A percentile compares a stretch with the other conserved stretches of the same genome.
Conservation (phyloP, 345 rosid genomes). For the Eucalyptus erythrocorys region DNA sequence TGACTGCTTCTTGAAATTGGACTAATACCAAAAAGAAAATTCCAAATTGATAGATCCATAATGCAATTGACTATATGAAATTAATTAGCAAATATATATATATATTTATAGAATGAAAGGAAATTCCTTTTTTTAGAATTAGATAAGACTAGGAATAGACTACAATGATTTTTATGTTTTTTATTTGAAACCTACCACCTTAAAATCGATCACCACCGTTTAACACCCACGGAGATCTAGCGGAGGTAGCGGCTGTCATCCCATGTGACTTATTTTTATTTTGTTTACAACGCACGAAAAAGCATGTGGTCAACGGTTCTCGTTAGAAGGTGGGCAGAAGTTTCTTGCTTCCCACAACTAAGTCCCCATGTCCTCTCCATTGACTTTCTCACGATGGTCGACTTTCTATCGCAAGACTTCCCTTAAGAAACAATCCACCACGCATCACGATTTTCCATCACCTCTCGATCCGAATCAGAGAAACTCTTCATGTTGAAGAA, state of each 20-base stretch:
- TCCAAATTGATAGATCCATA: too few species aligned
- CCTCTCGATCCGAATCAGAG: neutral
- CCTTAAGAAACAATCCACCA: neutral
- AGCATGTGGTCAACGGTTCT: neutral
- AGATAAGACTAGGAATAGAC: neutral
- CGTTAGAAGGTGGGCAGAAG: neutral
- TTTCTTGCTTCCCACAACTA: neutral
- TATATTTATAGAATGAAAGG: neutral
- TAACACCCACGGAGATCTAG: neutral
- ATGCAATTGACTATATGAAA: neutral
- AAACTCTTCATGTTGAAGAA: neutral
- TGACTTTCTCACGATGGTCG: neutral
- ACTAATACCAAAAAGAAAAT: fast-evolving
- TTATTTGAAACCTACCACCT: neutral
- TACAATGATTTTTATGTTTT: neutral
- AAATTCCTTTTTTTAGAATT: neutral
- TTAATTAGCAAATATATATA: neutral
- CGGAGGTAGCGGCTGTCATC: neutral
- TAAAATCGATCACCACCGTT: neutral
- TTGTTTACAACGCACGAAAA: neutral
- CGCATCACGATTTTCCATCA: neutral
- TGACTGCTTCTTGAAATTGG: neutral
- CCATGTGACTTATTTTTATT: neutral
- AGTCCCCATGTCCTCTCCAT: neutral
- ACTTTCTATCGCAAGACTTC: neutral